Conservation (phyloP, 306 rosid species). For the Begonia peltatifolia region DNA sequence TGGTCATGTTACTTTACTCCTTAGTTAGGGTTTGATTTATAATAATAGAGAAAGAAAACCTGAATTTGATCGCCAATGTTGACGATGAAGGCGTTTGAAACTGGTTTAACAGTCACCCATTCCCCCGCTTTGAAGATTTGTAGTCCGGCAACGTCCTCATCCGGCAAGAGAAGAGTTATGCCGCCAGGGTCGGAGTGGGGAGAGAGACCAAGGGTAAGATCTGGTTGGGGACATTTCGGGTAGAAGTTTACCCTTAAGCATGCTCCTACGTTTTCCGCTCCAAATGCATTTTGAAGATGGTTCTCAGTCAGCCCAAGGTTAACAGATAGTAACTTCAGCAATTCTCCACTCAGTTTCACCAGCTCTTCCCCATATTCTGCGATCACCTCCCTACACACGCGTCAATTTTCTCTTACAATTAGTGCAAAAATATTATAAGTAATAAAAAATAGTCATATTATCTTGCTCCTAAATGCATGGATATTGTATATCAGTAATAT, state of each 20-base stretch:
- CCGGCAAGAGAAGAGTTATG: slow-evolving; percentile 80
- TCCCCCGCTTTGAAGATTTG: slow-evolving; percentile 39
- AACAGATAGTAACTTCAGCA: slow-evolving; percentile 34
- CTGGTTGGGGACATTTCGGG: slow-evolving; percentile 88
- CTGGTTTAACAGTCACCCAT: slow-evolving; percentile 73
- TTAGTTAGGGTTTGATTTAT: too few species aligned
- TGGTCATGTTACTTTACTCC: too few species aligned
- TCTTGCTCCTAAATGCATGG: background rate
- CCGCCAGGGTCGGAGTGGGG: slow-evolving; percentile 96
- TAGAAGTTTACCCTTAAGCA: slow-evolving; percentile 71
- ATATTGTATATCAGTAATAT: background rate
- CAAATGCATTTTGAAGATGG: slow-evolving; percentile 43
- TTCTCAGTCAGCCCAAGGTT: slow-evolving; percentile 59
- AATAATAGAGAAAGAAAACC: slow-evolving; percentile 14
- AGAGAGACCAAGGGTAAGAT: slow-evolving; percentile 78
- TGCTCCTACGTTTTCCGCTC: slow-evolving; percentile 62
- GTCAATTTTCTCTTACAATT: background rate
- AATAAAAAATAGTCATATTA: background rate
- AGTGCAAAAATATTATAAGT: background rate
- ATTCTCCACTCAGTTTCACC: slow-evolving; percentile 47
- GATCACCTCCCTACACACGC: slow-evolving; percentile 26
- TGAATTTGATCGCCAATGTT: slow-evolving; percentile 87
- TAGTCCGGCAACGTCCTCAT: slow-evolving; percentile 71
- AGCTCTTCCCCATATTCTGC: slow-evolving; percentile 53
- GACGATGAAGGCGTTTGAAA: slow-evolving; percentile 58